phyloP scores from a whole-genome alignment of 1,284 basidiomycete genomes.

The Puccinia horiana region DNA sequence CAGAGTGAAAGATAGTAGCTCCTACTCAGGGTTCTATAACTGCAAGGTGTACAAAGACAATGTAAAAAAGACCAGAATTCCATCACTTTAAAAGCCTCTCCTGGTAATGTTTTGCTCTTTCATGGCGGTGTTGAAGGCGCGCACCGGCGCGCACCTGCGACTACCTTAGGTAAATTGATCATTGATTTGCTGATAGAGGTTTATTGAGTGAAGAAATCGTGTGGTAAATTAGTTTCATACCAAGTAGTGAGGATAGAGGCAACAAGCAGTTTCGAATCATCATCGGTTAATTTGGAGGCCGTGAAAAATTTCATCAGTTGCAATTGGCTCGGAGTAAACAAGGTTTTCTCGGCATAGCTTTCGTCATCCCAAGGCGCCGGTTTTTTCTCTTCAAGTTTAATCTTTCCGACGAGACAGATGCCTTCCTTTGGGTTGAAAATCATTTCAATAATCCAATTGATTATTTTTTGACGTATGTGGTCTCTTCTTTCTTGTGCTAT shows the following conservation, averaged over 20 bases:
- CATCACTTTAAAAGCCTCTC: no score
- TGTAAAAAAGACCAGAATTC: no score
- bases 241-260: background rate
- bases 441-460: background rate
- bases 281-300: background rate
- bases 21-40: no score
- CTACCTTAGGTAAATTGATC: no score
- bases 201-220: background rate
- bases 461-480: no score
- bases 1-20: no score
- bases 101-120: no score
- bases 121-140: no score
- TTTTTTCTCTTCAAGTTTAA: background rate
- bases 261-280: background rate
- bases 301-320: background rate
- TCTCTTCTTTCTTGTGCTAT: background rate
- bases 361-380: background rate
- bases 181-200: no score
- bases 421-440: background rate
- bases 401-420: background rate
- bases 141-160: no score
- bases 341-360: background rate
- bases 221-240: background rate
- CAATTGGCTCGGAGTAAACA: background rate
- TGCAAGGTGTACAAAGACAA: no score